Evolutionary conservation across 2,329 filamentous ascomycete genomes (phyloP), one percentile per base, ranked within the genome.

Genomic region (Cladosporium sp.): DNA sequence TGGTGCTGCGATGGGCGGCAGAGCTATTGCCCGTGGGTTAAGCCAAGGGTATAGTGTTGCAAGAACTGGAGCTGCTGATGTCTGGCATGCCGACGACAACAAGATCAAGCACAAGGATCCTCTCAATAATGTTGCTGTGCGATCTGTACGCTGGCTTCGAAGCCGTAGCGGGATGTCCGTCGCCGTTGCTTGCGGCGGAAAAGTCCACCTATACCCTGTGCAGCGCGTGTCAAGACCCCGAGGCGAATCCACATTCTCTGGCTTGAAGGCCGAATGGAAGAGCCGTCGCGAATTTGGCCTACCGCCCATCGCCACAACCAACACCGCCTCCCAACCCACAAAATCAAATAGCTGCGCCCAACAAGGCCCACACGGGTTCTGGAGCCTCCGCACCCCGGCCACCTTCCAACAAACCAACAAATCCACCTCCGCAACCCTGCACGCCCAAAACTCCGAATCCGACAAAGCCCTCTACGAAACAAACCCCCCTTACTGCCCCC

Each of bases 401-500:
- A 36, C 18, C 2, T 22, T 32, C 11, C 20, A 29, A 35, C 22
- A 35, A 11, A 42, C 36, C 3, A 29, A 15, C 4, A 11, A 16
- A 12, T 19, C 27, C 15, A 7, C 35, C 2, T 20, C 9, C 3
- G n/a, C 40, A 2, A 38, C 30, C n/a, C 22, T n/a, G 7, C 20
- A 35, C 9, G n/a, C 35, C 19, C 38, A 41, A 29, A 20, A 36
- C n/a, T 33, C 40, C n/a, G 46, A 49, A 12, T 33, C 38, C 8
- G 49, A 51, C 16, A 27, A 30, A 27, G 35, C 40, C 3, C 39
- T 35, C n/a, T 51, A 51, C 57, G 93, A 98, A 64, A 95, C 92
- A 1, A 96, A 92, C 62, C 87, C 91, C 4, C 89, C 92, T 2
- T 97, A 95, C 61, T 91, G 95, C 62, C 92, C 93, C 1, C 96